phyloP scores from a whole-genome alignment of 139 green algal species.

The Chlamydomonas incerta region DNA sequence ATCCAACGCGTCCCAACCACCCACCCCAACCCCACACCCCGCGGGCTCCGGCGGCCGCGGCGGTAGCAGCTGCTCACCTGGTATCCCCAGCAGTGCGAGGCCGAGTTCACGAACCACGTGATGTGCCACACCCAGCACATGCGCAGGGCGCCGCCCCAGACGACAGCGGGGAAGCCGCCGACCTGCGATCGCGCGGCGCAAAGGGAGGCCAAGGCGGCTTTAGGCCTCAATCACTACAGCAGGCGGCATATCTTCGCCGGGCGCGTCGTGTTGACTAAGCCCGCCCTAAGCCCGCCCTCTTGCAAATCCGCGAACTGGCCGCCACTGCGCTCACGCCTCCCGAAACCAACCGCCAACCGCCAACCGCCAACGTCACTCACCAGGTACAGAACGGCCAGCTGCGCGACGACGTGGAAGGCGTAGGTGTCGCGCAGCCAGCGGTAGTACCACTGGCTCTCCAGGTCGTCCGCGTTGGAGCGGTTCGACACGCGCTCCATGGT shows the following conservation, averaged over 20 bases:
- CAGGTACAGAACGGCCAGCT: conserved; percentile 83
- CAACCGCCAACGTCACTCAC: conserved; percentile 45
- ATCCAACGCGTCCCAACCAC: too few species aligned
- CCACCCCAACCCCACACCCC: not conserved
- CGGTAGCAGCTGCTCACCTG: conserved; percentile 62
- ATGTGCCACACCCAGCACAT: conserved; percentile 97
- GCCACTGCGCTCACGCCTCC: too few species aligned
- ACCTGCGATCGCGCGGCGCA: too few species aligned
- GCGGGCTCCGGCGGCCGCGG: not conserved
- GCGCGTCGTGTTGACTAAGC: too few species aligned
- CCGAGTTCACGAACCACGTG: conserved; percentile 99
- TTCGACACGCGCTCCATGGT: conserved; percentile 83
- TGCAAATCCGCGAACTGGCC: too few species aligned
- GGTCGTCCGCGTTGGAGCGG: conserved; percentile 87
- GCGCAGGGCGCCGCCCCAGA: conserved; percentile 96
- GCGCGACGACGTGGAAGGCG: conserved; percentile 85
- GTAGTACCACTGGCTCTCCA: conserved; percentile 95
- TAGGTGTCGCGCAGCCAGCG: conserved; percentile 87
- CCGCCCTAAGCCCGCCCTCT: too few species aligned
- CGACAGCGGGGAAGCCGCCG: conserved; percentile 88
- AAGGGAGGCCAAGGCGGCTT: too few species aligned
- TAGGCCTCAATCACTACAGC: too few species aligned
- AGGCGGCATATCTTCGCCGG: too few species aligned
- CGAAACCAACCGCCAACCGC: too few species aligned
- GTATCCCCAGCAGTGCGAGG: conserved; percentile 94